These are phyloP conservation scores for Starmera amethionina DNA, from an alignment of 805 yeast species.

Conservation along the genomic window DNA sequence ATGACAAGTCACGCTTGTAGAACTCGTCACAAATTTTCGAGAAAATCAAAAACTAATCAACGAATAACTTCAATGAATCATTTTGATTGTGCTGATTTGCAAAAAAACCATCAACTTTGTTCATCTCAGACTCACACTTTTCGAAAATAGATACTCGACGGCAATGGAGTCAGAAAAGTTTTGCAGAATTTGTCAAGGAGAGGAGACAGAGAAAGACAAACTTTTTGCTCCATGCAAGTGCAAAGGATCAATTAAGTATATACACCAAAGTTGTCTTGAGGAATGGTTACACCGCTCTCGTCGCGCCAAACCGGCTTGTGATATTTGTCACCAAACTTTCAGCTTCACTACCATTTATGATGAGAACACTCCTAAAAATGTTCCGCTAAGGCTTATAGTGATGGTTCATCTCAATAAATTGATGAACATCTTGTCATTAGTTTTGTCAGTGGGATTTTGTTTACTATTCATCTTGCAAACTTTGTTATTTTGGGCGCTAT, in stretches of 20 bases:
- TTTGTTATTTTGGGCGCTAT: slow-evolving; percentile 49
- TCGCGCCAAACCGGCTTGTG: slow-evolving; percentile 56
- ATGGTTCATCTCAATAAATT: slow-evolving; percentile 23
- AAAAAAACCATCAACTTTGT: slow-evolving; percentile 16
- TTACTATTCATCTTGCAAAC: slow-evolving; percentile 27
- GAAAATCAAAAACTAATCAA: background rate
- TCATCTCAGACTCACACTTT: background rate
- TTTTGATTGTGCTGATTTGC: background rate
- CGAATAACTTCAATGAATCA: background rate
- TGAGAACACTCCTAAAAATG: slow-evolving; percentile 50
- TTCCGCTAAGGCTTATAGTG: slow-evolving; percentile 43
- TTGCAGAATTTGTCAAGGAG: slow-evolving; percentile 93
- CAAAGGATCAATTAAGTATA: slow-evolving; percentile 84
- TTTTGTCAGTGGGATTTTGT: no score
- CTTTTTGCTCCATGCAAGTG: slow-evolving; percentile 89
- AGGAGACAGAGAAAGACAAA: slow-evolving; percentile 70
- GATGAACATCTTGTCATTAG: slow-evolving; percentile 2
- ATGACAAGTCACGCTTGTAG: no score
- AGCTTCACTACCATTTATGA: slow-evolving; percentile 57
- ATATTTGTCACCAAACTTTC: slow-evolving; percentile 76
- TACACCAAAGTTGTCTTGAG: slow-evolving; percentile 84
- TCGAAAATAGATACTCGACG: background rate
- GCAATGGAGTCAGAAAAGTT: slow-evolving; percentile 33
- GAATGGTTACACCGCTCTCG: slow-evolving; percentile 68
- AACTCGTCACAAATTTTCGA: background rate